phyloP scores from a whole-genome alignment of 345 rosid species.

The Reutealis trisperma region DNA sequence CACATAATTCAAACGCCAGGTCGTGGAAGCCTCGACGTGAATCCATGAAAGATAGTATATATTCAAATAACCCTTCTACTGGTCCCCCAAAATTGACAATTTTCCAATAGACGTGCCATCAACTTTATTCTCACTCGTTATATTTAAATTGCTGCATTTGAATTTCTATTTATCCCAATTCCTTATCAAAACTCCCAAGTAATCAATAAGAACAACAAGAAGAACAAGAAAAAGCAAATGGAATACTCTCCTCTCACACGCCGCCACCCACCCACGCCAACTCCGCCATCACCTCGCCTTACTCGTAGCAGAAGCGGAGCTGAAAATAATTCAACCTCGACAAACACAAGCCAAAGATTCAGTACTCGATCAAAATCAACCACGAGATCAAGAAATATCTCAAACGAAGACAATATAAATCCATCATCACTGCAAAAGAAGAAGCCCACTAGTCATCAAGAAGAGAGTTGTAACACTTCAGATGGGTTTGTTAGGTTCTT shows the following conservation, averaged over 20 bases:
- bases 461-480: not conserved
- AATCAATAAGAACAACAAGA: too few species aligned
- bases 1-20: not conserved
- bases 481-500: slow-evolving; percentile 37
- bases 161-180: too few species aligned
- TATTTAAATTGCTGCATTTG: not conserved
- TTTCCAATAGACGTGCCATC: slow-evolving; percentile 16
- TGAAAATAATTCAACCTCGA: slow-evolving; percentile 23
- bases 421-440: slow-evolving; percentile 11
- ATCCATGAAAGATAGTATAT: not conserved
- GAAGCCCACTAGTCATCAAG: not conserved
- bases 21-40: slow-evolving; percentile 11
- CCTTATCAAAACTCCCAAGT: too few species aligned
- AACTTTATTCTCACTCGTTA: not conserved
- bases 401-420: slow-evolving; percentile 9
- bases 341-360: slow-evolving; percentile 24
- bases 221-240: slow-evolving; percentile 14
- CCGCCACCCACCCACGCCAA: slow-evolving; percentile 15
- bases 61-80: too few species aligned
- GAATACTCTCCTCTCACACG: slow-evolving; percentile 11
- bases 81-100: not conserved
- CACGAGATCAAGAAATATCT: slow-evolving; percentile 30
- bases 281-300: slow-evolving; percentile 24
- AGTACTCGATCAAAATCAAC: slow-evolving; percentile 44
- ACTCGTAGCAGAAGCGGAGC: slow-evolving; percentile 50